Evolutionary conservation across 805 yeast genomes (phyloP).

Genomic region (Cyberlindnera galapagoensis): DNA sequence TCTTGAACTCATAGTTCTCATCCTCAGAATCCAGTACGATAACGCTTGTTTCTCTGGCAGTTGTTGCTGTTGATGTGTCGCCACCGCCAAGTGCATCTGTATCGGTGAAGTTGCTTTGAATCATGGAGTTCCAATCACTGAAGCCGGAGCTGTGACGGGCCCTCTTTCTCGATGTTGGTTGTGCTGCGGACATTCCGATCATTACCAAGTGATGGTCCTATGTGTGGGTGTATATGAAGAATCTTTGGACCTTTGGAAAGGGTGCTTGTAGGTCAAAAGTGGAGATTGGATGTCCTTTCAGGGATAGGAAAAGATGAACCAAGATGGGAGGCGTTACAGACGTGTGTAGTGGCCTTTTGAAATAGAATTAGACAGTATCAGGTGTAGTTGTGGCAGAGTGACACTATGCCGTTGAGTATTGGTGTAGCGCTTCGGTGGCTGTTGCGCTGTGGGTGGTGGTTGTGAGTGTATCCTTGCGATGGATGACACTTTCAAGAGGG

Average conservation of each 20-base stretch:
- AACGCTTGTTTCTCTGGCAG: conserved; percentile 24
- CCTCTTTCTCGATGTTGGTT: conserved; percentile 26
- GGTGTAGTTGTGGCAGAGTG: no score
- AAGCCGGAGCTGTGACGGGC: conserved; percentile 34
- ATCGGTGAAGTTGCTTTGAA: conserved; percentile 14
- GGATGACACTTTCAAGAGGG: no score
- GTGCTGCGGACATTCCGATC: conserved; percentile 8
- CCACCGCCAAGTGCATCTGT: conserved; percentile 7
- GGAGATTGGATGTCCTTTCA: no score
- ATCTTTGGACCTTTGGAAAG: background rate
- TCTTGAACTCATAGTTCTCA: conserved; percentile 21
- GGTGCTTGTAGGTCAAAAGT: conserved; percentile 1
- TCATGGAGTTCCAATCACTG: conserved; percentile 23
- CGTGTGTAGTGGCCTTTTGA: no score
- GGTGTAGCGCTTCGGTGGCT: no score
- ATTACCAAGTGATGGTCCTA: background rate
- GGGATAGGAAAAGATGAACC: no score
- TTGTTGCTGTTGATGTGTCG: conserved; percentile 6
- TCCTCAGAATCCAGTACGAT: conserved; percentile 37
- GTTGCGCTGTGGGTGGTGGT: no score
- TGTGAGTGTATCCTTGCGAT: no score
- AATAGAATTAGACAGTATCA: no score
- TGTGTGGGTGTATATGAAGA: background rate
- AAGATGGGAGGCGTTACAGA: no score
- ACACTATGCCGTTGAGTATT: no score